Evolutionary conservation across 2,329 filamentous ascomycete genomes (phyloP), one percentile per base, ranked within the genome.

Genomic region (Cladosporium oxysporum): DNA sequence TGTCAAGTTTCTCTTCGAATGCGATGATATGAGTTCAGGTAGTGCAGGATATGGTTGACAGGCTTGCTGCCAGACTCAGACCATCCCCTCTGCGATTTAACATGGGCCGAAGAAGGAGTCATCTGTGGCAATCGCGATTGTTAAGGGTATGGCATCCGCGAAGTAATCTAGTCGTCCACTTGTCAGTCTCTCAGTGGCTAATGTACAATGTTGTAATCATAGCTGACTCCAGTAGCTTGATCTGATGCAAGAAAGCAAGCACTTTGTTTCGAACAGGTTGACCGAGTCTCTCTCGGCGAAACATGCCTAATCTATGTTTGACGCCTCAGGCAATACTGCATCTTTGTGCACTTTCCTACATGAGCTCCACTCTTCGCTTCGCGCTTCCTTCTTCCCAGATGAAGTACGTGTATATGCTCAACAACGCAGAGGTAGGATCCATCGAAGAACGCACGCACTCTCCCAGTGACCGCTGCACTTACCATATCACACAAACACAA

Each of bases 401-500:
- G n/a, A 47, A 21, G 18, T 47, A 47, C 41, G 10, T 47, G 10
- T 12, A 47, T 47, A 47, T 47, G n/a, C 41, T 47, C 28, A 55
- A 21, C 18, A 21, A 33, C 50, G 31, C 14, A 29, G 31, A 55
- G 52, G 52, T 55, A 55, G 52, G 52, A 55, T n/a, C 31, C n/a
- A 33, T 21, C 8, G 7, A n/a, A 12, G 18, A 21, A n/a, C 12
- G 23, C 49, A 18, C 1, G 55, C 55, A 23, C 55, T 58, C 21
- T 58, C 33, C 33, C 12, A n/a, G n/a, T 41, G 31, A 58, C 14
- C 33, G 21, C 31, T 58, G 55, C 55, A 58, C 55, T 23, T 58
- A 26, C 33, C 55, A 58, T 41, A 41, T 41, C 33, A 33, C 33
- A 41, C 31, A 23, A 23, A 28, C 33, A 58, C 31, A 58, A 1